Percentiles rank a stretch among this genome's conserved stretches.
phyloP scores from a whole-genome alignment of 257 asterid species.

The Echites panduratus region DNA sequence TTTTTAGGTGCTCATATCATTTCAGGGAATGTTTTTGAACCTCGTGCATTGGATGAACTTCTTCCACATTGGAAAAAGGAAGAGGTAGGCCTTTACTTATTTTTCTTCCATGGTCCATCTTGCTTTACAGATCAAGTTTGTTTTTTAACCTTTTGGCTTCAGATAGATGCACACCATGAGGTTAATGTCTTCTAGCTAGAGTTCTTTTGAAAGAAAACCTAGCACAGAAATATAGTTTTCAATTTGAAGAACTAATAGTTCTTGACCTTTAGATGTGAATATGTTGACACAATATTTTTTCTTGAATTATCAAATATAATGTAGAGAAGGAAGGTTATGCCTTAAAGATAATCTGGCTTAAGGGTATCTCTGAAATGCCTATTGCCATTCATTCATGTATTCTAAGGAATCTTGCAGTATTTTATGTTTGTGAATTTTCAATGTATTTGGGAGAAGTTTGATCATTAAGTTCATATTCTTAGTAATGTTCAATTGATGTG shows the following conservation, averaged over 20 bases:
- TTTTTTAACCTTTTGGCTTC: neutral
- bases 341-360: neutral
- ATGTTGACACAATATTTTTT: neutral
- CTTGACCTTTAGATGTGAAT: neutral
- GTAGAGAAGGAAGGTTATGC: neutral
- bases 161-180: neutral
- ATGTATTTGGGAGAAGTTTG: neutral
- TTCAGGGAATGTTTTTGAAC: constrained; percentile 96
- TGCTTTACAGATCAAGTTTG: neutral
- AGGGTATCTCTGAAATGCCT: neutral
- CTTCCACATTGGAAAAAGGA: constrained; percentile 82
- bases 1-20: constrained; percentile 84
- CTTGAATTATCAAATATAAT: neutral
- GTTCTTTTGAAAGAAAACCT: neutral
- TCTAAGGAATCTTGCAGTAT: neutral
- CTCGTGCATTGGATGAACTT: constrained; percentile 91
- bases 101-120: neutral
- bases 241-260: neutral
- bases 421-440: neutral
- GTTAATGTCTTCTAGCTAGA: neutral
- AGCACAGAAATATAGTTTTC: neutral
- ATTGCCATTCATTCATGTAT: neutral
- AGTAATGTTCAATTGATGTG: neutral
- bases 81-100: constrained; percentile 43
- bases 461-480: neutral